Percentiles rank a stretch among this genome's conserved stretches.
These are phyloP conservation scores for Ogataea naganishii DNA, from an alignment of 805 yeast species.

Conservation along the genomic window DNA sequence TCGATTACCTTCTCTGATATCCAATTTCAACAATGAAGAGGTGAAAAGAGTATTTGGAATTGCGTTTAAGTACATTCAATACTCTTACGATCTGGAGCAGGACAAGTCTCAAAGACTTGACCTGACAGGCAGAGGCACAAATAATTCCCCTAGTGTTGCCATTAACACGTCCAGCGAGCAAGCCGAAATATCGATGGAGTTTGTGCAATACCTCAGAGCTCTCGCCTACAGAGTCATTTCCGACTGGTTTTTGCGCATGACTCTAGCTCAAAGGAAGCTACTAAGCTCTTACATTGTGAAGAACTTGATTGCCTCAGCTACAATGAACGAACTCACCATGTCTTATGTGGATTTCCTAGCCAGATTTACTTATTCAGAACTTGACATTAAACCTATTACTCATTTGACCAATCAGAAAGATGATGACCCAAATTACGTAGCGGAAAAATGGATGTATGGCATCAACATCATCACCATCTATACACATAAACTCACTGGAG, in stretches of 20 bases:
- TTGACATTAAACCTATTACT: conserved; percentile 39
- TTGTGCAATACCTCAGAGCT: conserved; percentile 52
- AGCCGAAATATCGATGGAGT: conserved; percentile 34
- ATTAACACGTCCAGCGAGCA: conserved; percentile 1
- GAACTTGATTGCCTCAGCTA: conserved; percentile 33
- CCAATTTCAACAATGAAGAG: conserved; percentile 70
- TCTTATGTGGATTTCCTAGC: conserved; percentile 62
- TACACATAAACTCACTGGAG: conserved; percentile 43
- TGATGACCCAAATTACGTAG: conserved; percentile 13
- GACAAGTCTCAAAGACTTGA: conserved; percentile 43
- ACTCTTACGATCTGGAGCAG: conserved; percentile 47
- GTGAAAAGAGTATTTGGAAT: conserved; percentile 75
- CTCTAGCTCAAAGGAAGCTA: conserved; percentile 45
- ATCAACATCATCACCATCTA: conserved; percentile 46
- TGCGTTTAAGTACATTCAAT: conserved; percentile 71
- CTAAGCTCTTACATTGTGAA: conserved; percentile 56
- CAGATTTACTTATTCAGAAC: conserved; percentile 57
- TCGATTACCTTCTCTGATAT: conserved; percentile 55
- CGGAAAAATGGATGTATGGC: conserved; percentile 53
- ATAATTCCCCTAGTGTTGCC: not conserved
- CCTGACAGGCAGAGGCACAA: conserved; percentile 42
- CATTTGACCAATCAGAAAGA: conserved; percentile 7
- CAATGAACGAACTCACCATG: conserved; percentile 42
- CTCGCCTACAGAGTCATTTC: conserved; percentile 63
- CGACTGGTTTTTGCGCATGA: conserved; percentile 63